A percentile compares a stretch with the other conserved stretches of the same genome.
Conservation (phyloP, 257 asterid genomes). For the Thymus mandschuricus region DNA sequence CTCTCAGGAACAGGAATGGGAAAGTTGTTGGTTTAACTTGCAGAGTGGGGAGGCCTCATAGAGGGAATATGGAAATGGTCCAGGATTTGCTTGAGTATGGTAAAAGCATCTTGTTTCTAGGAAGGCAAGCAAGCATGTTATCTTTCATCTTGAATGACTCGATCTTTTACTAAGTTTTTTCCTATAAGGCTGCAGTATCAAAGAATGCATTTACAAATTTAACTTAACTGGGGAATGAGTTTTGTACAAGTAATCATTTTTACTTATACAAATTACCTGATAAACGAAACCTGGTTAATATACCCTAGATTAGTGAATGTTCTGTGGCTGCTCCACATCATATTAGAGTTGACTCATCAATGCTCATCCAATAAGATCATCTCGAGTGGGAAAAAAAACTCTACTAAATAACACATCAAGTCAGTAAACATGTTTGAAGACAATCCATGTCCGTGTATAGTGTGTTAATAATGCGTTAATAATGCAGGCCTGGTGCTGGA, state of each 20-base stretch:
- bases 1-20: slow-evolving; percentile 68
- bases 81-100: slow-evolving; percentile 80
- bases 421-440: too few relatives aligned
- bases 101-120: slow-evolving; percentile 80
- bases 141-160: slow-evolving; percentile 3
- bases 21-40: slow-evolving; percentile 74
- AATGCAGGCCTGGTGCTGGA: slow-evolving; percentile 90
- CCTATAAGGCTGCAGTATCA: not conserved
- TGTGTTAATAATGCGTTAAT: not conserved
- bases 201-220: slow-evolving; percentile 2
- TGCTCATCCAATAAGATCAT: slow-evolving; percentile 2
- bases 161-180: slow-evolving; percentile 3
- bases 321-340: slow-evolving; percentile 7
- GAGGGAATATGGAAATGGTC: slow-evolving; percentile 60
- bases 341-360: not conserved
- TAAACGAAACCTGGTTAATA: not conserved
- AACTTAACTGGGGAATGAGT: slow-evolving; percentile 13
- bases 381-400: not conserved
- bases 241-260: not conserved
- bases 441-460: too few relatives aligned
- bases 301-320: slow-evolving; percentile 5
- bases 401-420: not conserved
- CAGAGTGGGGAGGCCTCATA: slow-evolving; percentile 73
- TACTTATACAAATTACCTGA: slow-evolving; percentile 5
- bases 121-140: slow-evolving; percentile 58